phyloP scores from a whole-genome alignment of 2,329 filamentous ascomycete genomes.

The Talaromyces sp. region DNA sequence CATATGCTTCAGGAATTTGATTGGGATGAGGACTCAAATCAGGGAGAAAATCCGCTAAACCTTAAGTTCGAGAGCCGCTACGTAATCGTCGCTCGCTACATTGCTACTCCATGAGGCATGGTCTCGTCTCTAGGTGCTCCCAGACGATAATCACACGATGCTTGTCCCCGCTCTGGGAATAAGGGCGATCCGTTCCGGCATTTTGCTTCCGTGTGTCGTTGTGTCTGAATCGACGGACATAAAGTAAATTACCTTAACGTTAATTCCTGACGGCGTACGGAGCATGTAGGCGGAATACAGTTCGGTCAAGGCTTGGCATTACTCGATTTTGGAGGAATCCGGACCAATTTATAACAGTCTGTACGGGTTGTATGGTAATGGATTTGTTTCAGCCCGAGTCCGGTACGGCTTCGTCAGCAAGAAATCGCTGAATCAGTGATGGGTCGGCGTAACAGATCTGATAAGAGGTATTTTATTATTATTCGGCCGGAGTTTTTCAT shows the following conservation, averaged over 20 bases:
- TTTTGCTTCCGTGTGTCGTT: neutral
- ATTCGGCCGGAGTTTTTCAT: neutral
- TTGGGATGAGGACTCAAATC: neutral
- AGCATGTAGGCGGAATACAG: neutral
- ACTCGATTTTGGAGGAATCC: neutral
- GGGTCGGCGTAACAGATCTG: neutral
- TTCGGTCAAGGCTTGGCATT: neutral
- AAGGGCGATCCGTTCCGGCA: neutral
- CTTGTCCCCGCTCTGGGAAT: neutral
- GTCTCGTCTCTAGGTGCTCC: neutral
- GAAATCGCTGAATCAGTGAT: neutral
- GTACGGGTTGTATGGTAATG: neutral
- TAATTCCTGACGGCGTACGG: no score
- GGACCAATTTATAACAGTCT: neutral
- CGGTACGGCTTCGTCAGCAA: neutral
- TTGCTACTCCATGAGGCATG: neutral
- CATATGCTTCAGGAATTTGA: no score
- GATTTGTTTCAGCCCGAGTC: neutral
- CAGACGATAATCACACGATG: neutral
- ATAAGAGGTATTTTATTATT: neutral
- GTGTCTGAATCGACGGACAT: slow-evolving; percentile 3
- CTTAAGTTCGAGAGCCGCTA: neutral
- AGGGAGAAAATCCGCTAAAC: neutral
- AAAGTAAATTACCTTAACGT: neutral
- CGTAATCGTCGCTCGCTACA: neutral